A percentile compares a stretch with the other conserved stretches of the same genome.
These are phyloP conservation scores for Symbiodinium pilosum DNA, from an alignment of 73 alveolate genomes.

Conservation along the genomic window DNA sequence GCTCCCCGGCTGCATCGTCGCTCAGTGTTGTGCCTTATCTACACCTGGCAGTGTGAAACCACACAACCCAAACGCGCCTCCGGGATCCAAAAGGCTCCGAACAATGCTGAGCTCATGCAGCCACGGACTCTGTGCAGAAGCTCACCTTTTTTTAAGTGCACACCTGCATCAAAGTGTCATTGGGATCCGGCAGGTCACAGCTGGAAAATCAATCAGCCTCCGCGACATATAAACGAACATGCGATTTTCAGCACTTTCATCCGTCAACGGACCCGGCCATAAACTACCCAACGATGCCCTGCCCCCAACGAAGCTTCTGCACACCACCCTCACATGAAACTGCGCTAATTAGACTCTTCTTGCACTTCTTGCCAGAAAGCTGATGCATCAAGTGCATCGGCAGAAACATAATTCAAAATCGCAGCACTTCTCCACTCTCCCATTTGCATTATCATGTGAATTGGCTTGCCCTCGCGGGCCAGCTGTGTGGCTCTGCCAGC, in stretches of 20 bases:
- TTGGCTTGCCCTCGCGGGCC: neutral
- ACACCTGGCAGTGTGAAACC: neutral
- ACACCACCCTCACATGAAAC: neutral
- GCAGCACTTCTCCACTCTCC: neutral
- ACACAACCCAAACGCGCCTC: neutral
- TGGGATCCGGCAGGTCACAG: too few relatives aligned
- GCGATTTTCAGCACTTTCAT: neutral
- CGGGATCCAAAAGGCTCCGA: neutral
- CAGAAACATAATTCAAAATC: neutral
- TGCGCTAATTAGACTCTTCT: neutral
- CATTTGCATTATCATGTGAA: neutral
- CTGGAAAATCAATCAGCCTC: neutral
- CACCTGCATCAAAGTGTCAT: too few relatives aligned
- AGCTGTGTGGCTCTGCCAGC: conserved; percentile 42
- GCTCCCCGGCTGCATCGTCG: conserved; percentile 4
- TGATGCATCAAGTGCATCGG: neutral
- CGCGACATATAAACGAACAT: neutral
- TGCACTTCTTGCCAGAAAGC: neutral
- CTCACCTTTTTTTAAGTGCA: too few relatives aligned
- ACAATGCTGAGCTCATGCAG: too few relatives aligned
- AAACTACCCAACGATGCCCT: neutral
- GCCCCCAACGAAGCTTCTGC: conserved; percentile 1
- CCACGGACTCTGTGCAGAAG: too few relatives aligned
- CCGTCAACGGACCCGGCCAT: neutral
- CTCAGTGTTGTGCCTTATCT: neutral